Evolutionary conservation across 208 protist species (phyloP).

Genomic region (Leishmania major): DNA sequence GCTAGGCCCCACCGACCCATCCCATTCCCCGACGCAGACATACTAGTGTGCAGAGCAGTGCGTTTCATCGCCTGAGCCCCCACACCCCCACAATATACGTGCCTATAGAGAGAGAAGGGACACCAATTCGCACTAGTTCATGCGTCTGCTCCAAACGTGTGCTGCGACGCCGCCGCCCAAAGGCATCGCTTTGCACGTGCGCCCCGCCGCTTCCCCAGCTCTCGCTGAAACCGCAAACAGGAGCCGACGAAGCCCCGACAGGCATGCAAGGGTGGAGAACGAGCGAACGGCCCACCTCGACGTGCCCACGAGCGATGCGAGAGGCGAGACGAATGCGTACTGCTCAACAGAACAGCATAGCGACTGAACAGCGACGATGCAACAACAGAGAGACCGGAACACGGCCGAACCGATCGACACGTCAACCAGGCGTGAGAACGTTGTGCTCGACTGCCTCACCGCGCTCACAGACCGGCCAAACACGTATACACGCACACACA

Average conservation of each 20-base stretch:
- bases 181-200: not conserved
- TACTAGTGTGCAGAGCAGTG: not conserved
- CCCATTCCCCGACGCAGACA: not conserved
- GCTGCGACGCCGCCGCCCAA: not conserved
- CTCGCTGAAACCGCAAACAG: no score
- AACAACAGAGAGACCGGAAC: no score
- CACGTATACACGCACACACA: not conserved
- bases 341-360: no score
- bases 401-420: no score
- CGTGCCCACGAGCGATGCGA: no score
- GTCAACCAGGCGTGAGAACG: no score
- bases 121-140: not conserved
- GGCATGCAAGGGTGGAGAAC: no score
- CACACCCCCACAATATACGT: not conserved
- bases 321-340: no score
- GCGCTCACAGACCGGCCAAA: not conserved
- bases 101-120: not conserved
- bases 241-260: no score
- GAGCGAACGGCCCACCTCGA: not conserved
- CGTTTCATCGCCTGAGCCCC: not conserved
- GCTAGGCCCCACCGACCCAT: not conserved
- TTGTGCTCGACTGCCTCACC: no score
- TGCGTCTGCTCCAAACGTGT: not conserved
- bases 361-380: no score
- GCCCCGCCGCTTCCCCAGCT: not conserved